A percentile compares a stretch with the other conserved stretches of the same genome.
Conservation (phyloP, 805 yeast genomes). For the Candida succiphila region DNA sequence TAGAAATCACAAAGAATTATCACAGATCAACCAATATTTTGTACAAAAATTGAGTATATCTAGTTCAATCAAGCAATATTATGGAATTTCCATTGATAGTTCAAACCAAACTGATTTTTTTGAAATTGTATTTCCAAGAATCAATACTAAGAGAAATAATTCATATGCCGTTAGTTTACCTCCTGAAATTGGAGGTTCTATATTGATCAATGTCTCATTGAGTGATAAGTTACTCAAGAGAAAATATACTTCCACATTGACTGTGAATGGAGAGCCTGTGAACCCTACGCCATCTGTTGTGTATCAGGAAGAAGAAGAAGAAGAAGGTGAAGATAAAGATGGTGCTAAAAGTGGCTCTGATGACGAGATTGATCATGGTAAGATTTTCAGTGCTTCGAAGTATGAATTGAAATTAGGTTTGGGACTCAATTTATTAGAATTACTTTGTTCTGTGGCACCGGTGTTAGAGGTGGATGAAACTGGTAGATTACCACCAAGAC, state of each 20-base stretch:
- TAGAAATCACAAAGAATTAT: conserved; percentile 3
- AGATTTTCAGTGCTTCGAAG: conserved; percentile 21
- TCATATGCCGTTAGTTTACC: conserved; percentile 39
- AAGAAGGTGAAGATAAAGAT: not conserved
- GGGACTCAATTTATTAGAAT: conserved; percentile 36
- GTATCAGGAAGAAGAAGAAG: conserved; percentile 15
- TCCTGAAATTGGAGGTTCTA: conserved; percentile 31
- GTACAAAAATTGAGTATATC: conserved; percentile 28
- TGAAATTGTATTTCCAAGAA: conserved; percentile 18
- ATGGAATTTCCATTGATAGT: conserved; percentile 8
- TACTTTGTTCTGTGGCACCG: conserved; percentile 25
- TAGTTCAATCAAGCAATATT: conserved; percentile 20
- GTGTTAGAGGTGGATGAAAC: conserved; percentile 8
- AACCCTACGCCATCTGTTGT: conserved; percentile 32
- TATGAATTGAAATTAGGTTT: conserved; percentile 36
- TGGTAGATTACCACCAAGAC: conserved; percentile 10
- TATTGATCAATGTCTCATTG: conserved; percentile 33
- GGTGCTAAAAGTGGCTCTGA: not conserved
- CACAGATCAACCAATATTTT: conserved; percentile 13
- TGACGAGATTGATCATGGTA: conserved; percentile 6
- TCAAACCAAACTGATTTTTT: conserved; percentile 9
- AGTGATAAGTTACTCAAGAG: conserved; percentile 28
- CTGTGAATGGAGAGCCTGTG: conserved; percentile 34
- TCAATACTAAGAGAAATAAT: conserved; percentile 21
- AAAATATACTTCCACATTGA: conserved; percentile 27